Evolutionary conservation across 495 filamentous ascomycete genomes (phyloP), one percentile per base, ranked within the genome.

Genomic region (Hyaloscypha hepaticicola): DNA sequence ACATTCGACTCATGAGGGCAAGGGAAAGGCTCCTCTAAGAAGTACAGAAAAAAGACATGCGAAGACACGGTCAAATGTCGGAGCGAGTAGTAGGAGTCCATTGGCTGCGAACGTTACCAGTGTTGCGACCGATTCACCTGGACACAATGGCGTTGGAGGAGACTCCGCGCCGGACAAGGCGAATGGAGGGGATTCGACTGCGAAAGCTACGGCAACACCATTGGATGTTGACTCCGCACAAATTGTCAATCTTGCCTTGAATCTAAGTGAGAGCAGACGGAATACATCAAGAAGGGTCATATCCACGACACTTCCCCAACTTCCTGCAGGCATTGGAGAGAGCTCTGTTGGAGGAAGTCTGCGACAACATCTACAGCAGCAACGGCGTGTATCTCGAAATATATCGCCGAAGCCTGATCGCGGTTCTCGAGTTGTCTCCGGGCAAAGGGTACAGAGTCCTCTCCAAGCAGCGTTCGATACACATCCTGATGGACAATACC

Each of bases 231-330:
- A 97, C 68, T 87, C 91, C 24, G 81, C 90, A 22, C 90, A 96
- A 74, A 93, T 97, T 63, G 91, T 97, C 41, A 92, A 90, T 70
- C 87, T 97, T 75, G 93, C 93, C 1, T 77, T 97, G 72, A 94
- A 88, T 70, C 76, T 97, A 56, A 96, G 90, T 77, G 91, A 96
- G 72, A 93, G 90, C 33, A 82, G 93, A 58, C 83, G 86, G 61
- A 81, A 88, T 41, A 84, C 84, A 22, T 77, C 83, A 27, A 77
- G 81, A 57, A 78, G 87, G 55, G 78, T 80, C 52, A 71, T 82
- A 4, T 83, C 86, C 21, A 77, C 70, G 26, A 80, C 80, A 21
- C 72, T 81, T 0, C 79, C 83, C 22, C 82, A 84, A 68, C 51
- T 77, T 76, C 55, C 78, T 70, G 33, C 77, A 76, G 24, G 63